A percentile compares a stretch with the other conserved stretches of the same genome.
phyloP scores from a whole-genome alignment of 768 basidiomycete genomes.

The Collybia nuda region DNA sequence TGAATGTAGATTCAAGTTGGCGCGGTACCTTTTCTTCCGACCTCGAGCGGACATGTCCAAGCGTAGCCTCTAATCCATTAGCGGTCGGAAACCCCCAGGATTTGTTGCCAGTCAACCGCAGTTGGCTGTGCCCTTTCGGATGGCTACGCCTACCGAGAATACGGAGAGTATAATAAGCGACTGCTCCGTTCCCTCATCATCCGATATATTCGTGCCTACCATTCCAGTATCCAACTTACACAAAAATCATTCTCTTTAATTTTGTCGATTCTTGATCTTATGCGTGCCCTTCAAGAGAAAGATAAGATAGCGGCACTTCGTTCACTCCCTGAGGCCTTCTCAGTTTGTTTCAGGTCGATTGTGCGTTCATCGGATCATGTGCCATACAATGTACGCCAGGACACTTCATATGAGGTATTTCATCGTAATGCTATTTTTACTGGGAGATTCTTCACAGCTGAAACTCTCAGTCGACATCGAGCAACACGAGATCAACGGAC shows the following conservation, averaged over 20 bases:
- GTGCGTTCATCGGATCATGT: slow-evolving; percentile 14
- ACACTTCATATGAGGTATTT: slow-evolving; percentile 12
- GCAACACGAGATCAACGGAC: background rate
- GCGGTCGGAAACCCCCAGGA: slow-evolving; percentile 1
- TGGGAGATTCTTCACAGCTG: slow-evolving; percentile 9
- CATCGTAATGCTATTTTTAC: slow-evolving; percentile 13
- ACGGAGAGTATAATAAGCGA: slow-evolving; percentile 22
- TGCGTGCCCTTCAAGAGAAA: slow-evolving; percentile 20
- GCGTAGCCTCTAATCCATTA: slow-evolving; percentile 9
- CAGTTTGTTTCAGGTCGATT: slow-evolving; percentile 12
- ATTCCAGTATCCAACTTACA: slow-evolving; percentile 24
- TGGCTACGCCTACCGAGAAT: slow-evolving; percentile 9
- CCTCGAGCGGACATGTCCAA: slow-evolving; percentile 2
- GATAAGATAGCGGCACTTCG: slow-evolving; percentile 1
- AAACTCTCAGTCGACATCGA: background rate
- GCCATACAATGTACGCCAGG: slow-evolving; percentile 8
- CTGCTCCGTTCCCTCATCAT: slow-evolving; percentile 22
- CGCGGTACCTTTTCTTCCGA: background rate
- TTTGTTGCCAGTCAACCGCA: background rate
- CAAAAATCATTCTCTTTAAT: slow-evolving; percentile 36
- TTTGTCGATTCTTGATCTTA: slow-evolving; percentile 22
- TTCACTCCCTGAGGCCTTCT: slow-evolving; percentile 17
- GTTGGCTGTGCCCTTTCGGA: background rate
- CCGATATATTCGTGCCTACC: slow-evolving; percentile 10
- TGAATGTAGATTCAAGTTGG: background rate